phyloP scores from a whole-genome alignment of 2,329 filamentous ascomycete species.

The Cordyceps cicadae region DNA sequence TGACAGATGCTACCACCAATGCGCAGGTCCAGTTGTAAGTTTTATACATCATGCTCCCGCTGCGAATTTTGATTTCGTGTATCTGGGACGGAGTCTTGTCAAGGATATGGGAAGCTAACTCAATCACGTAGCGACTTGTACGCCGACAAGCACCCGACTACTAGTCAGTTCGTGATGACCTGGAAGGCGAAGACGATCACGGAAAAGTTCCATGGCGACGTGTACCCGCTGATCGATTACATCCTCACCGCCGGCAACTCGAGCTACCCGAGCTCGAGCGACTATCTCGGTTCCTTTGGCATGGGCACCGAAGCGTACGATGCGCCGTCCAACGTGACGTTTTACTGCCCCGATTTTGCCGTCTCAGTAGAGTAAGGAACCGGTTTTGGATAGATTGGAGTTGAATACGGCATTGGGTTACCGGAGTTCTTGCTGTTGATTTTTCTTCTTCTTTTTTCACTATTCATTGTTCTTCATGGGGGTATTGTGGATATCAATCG shows the following conservation, averaged over 20 bases:
- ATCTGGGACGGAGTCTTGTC: not conserved
- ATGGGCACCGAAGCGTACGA: slow-evolving; percentile 45
- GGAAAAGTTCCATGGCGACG: slow-evolving; percentile 37
- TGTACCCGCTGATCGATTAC: slow-evolving; percentile 35
- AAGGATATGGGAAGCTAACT: slow-evolving; percentile 7
- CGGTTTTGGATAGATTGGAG: slow-evolving; percentile 12
- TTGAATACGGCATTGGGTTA: slow-evolving; percentile 9
- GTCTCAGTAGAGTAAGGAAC: slow-evolving; percentile 24
- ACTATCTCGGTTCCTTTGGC: slow-evolving; percentile 44
- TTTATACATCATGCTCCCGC: not conserved
- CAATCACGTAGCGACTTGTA: slow-evolving; percentile 31
- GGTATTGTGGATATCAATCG: slow-evolving; percentile 3
- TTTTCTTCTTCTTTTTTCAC: not conserved
- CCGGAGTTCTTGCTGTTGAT: slow-evolving; percentile 4
- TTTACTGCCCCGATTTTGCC: slow-evolving; percentile 32
- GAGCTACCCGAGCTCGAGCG: slow-evolving; percentile 29
- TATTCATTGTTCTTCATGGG: slow-evolving; percentile 1
- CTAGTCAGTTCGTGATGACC: slow-evolving; percentile 38
- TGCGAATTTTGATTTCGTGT: not conserved
- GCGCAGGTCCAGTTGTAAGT: slow-evolving; percentile 28
- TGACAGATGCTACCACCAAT: slow-evolving; percentile 31
- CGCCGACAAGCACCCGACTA: slow-evolving; percentile 27
- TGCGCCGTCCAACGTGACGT: slow-evolving; percentile 36
- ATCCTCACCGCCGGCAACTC: slow-evolving; percentile 26
- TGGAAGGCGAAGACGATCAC: slow-evolving; percentile 34